phyloP scores from a whole-genome alignment of 2,329 filamentous ascomycete species.

The Ceratocystis variospora region DNA sequence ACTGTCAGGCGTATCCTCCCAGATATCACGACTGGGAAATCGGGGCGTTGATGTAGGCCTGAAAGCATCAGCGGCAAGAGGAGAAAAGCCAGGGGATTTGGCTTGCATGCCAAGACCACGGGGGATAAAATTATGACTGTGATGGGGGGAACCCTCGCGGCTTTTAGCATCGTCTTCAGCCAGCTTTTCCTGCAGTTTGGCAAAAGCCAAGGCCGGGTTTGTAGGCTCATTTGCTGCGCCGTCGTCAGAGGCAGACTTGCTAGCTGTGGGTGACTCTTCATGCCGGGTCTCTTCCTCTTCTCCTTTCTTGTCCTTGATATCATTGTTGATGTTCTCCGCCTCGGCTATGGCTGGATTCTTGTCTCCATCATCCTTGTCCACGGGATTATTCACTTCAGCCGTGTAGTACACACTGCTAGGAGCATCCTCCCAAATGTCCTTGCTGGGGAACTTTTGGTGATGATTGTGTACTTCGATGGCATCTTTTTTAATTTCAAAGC shows the following conservation, averaged over 20 bases:
- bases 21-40: slow-evolving; percentile 85
- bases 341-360: slow-evolving; percentile 27
- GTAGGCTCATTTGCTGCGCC: slow-evolving; percentile 31
- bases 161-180: slow-evolving; percentile 39
- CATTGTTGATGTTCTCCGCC: slow-evolving; percentile 22
- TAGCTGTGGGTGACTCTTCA: slow-evolving; percentile 20
- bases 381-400: slow-evolving; percentile 73
- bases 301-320: not conserved
- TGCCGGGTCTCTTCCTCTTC: not conserved
- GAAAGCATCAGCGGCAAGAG: slow-evolving; percentile 6
- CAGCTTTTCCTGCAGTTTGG: slow-evolving; percentile 50
- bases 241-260: slow-evolving; percentile 23
- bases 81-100: slow-evolving; percentile 8
- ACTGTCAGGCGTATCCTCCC: slow-evolving; percentile 87
- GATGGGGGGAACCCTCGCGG: slow-evolving; percentile 24
- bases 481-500: slow-evolving; percentile 38
- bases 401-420: slow-evolving; percentile 69
- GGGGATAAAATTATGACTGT: slow-evolving; percentile 39
- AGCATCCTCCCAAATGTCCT: slow-evolving; percentile 94
- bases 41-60: slow-evolving; percentile 10
- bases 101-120: slow-evolving; percentile 19
- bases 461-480: slow-evolving; percentile 28
- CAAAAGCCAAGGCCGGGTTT: slow-evolving; percentile 51
- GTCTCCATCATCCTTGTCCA: not conserved
- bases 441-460: slow-evolving; percentile 70